Evolutionary conservation across 1,284 basidiomycete species (phyloP).

Genomic region (Nidula niveotomentosa): DNA sequence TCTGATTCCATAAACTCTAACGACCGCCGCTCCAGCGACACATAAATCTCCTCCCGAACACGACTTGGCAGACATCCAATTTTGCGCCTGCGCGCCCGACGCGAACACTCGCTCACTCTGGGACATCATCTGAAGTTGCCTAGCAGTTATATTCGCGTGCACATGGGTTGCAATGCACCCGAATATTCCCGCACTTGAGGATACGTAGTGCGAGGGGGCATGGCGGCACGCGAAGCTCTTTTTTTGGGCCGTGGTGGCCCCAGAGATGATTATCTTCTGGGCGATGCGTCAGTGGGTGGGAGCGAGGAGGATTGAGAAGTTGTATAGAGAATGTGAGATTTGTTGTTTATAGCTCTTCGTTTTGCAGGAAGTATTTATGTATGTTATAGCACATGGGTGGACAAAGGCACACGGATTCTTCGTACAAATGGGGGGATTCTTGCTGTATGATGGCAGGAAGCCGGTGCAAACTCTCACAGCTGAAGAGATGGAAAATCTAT

Average conservation of each 20-base stretch:
- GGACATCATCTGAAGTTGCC: slow-evolving; percentile 24
- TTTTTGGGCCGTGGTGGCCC: slow-evolving; percentile 15
- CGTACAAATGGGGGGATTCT: slow-evolving; percentile 22
- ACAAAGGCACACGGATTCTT: slow-evolving; percentile 20
- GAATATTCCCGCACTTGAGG: slow-evolving; percentile 17
- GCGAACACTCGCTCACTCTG: too few relatives aligned
- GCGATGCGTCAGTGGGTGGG: slow-evolving; percentile 14
- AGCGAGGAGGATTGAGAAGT: slow-evolving; percentile 1
- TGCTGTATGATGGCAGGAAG: slow-evolving; percentile 7
- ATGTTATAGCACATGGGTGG: slow-evolving; percentile 10
- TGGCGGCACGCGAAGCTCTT: slow-evolving; percentile 9
- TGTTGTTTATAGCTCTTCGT: too few relatives aligned
- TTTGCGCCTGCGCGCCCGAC: too few relatives aligned
- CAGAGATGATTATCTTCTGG: slow-evolving; percentile 21
- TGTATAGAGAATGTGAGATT: too few relatives aligned
- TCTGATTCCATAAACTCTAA: too few relatives aligned
- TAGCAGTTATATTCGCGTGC: slow-evolving; percentile 23
- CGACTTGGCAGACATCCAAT: too few relatives aligned
- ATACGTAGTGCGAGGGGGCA: not conserved
- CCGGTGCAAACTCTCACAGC: slow-evolving; percentile 2
- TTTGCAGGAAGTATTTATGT: too few relatives aligned
- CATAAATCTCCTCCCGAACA: too few relatives aligned
- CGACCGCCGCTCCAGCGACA: too few relatives aligned
- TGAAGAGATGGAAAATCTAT: slow-evolving; percentile 3
- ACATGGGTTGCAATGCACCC: slow-evolving; percentile 30